A percentile compares a stretch with the other conserved stretches of the same genome.
phyloP scores from a whole-genome alignment of 75 land plant species.

The Ceratopteris richardii region DNA sequence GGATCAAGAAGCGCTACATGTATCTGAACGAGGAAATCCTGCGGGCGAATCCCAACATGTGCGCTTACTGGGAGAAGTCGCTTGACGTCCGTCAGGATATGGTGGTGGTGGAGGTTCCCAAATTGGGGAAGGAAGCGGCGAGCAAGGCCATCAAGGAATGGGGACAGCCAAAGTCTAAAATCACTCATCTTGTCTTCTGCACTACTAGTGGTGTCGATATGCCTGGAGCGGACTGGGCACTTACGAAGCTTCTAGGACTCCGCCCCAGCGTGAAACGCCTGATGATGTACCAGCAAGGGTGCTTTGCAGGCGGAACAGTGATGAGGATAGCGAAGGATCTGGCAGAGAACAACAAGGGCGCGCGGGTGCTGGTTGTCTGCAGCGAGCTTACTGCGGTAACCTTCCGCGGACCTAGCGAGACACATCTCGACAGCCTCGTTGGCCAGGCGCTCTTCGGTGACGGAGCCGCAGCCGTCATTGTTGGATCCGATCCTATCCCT shows the following conservation, averaged over 20 bases:
- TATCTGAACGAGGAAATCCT: slow-evolving; percentile 41
- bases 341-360: slow-evolving; percentile 48
- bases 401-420: slow-evolving; percentile 40
- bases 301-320: slow-evolving; percentile 50
- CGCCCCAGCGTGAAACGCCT: slow-evolving; percentile 39
- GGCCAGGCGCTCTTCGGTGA: slow-evolving; percentile 55
- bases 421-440: slow-evolving; percentile 41
- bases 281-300: slow-evolving; percentile 58
- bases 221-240: slow-evolving; percentile 57
- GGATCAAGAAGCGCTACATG: slow-evolving; percentile 45
- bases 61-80: slow-evolving; percentile 37
- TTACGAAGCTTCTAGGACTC: slow-evolving; percentile 55
- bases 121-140: slow-evolving; percentile 56
- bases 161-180: slow-evolving; percentile 53
- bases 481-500: slow-evolving; percentile 36
- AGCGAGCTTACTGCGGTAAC: slow-evolving; percentile 43
- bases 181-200: slow-evolving; percentile 55
- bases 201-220: slow-evolving; percentile 57
- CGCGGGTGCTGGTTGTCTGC: slow-evolving; percentile 42
- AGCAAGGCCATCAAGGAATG: slow-evolving; percentile 49
- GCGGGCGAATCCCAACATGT: slow-evolving; percentile 33
- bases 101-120: slow-evolving; percentile 48
- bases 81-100: slow-evolving; percentile 44
- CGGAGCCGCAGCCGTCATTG: slow-evolving; percentile 40
- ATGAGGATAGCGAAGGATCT: slow-evolving; percentile 47